Base-by-base conservation (phyloP, 805 yeast species). In the Saccharomycopsis capsularis region DNA sequence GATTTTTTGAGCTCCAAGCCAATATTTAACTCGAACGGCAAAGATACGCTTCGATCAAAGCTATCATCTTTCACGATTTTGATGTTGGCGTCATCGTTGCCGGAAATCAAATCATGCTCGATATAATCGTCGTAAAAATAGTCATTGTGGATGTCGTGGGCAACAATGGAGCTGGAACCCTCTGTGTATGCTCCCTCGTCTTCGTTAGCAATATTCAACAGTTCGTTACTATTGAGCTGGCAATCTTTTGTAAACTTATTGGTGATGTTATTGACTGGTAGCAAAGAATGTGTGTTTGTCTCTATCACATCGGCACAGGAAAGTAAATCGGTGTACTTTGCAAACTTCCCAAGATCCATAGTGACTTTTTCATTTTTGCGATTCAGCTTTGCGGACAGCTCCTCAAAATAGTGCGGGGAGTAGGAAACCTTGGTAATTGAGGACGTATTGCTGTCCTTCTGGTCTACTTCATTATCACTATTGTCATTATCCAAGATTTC, bases 21-120 rank as follows among this genome's bases (percentile, higher is more conserved):
- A 32, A 42, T 42, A 32, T 42, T 42, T 23, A 42, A 42, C 18
- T 42, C 46, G 29, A 29, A 34, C 5, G 27, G 13, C 19, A 27
- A 27, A 7, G 32, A 7, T 27, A 7, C 13, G 11, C 11, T 7
- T 13, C 11, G 11, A 7, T 27, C 32, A 7, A 27, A 7, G 13
- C 13, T 13, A 27, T 27, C 32, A 27, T 27, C 32, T 7, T 27
- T 27, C 13, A 27, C 32, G 7, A 27, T 27, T 13, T 27, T 27
- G 7, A 13, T 27, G 11, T 27, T 27, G 7, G 7, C 32, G 7
- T 27, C 32, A 27, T 27, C 32, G 13, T 27, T 27, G 32, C 11
- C 38, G 7, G n/a, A 5, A 5, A 34, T 11, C 7, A 34, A 11
- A 5, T 34, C 38, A 16, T n/a, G 6, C 7, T 34, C 38, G 6